A percentile compares a stretch with the other conserved stretches of the same genome.
Conservation (phyloP, 192 early-diverging fungal genomes). For the Radiomyces spectabilis region DNA sequence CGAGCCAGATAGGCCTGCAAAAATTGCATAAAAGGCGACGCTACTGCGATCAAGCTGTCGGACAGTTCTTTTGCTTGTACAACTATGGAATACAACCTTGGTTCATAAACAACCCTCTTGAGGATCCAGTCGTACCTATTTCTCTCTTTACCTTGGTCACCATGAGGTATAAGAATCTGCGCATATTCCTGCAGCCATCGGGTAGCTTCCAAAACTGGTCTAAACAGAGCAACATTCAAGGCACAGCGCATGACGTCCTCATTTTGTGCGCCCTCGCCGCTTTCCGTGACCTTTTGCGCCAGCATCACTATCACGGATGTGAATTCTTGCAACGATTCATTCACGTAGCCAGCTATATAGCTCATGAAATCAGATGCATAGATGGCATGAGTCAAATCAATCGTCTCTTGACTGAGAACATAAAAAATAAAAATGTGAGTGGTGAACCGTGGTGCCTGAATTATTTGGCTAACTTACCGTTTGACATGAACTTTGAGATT, state of each 20-base stretch:
- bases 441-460: too few species aligned
- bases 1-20: not conserved
- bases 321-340: too few species aligned
- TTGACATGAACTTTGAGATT: too few species aligned
- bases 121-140: too few species aligned
- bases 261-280: not conserved
- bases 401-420: too few species aligned
- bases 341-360: too few species aligned
- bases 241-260: not conserved
- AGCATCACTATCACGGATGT: too few species aligned
- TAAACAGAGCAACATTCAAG: not conserved
- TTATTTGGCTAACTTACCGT: too few species aligned
- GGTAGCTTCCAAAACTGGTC: not conserved
- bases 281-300: too few species aligned
- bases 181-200: conserved; percentile 5
- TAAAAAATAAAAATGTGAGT: too few species aligned
- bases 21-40: conserved; percentile 4
- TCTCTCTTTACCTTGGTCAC: conserved; percentile 7
- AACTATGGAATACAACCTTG: not conserved
- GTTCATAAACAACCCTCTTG: not conserved
- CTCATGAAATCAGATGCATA: too few species aligned
- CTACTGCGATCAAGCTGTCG: not conserved
- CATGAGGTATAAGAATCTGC: not conserved
- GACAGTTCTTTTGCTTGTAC: conserved; percentile 1
- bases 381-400: too few species aligned